Percentiles rank a stretch among this genome's conserved stretches.
Conservation (phyloP, 129 eudicot species). For the Pseudognaphalium luteoalbum region DNA sequence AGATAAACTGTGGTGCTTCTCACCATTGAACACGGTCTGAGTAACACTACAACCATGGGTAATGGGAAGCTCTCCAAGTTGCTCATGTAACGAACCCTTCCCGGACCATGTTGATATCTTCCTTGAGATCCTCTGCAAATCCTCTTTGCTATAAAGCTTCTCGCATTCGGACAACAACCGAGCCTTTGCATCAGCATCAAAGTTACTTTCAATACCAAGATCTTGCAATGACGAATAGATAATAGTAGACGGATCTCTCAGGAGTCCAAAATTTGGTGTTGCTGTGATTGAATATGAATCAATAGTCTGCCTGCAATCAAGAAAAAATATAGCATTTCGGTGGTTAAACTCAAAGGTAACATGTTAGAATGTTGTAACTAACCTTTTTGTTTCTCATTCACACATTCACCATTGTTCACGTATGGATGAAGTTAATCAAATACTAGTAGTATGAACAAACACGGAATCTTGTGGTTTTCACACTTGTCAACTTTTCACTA, state of each 20-base stretch:
- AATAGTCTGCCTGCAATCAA: slow-evolving; percentile 63
- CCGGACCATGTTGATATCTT: slow-evolving; percentile 50
- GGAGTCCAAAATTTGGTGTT: slow-evolving; percentile 65
- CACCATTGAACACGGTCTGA: slow-evolving; percentile 81
- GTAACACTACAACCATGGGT: slow-evolving; percentile 67
- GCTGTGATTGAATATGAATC: slow-evolving; percentile 79
- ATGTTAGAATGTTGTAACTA: neutral
- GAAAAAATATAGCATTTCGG: slow-evolving; percentile 23
- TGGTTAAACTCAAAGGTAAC: neutral
- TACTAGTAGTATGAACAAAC: too few relatives aligned
- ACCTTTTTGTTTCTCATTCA: too few relatives aligned
- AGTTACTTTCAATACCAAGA: slow-evolving; percentile 37
- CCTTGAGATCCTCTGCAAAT: slow-evolving; percentile 43
- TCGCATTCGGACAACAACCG: slow-evolving; percentile 65
- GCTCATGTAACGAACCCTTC: slow-evolving; percentile 50
- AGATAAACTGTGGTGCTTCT: too few relatives aligned
- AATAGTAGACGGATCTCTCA: slow-evolving; percentile 38
- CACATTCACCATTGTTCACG: too few relatives aligned
- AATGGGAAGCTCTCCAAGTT: slow-evolving; percentile 69
- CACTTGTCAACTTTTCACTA: too few relatives aligned
- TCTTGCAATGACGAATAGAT: slow-evolving; percentile 36
- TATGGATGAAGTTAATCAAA: too few relatives aligned
- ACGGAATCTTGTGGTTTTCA: too few relatives aligned
- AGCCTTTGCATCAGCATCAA: slow-evolving; percentile 49
- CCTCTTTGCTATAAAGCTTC: slow-evolving; percentile 44